Conservation (phyloP, 805 yeast species). For the Candida coleopterorum region DNA sequence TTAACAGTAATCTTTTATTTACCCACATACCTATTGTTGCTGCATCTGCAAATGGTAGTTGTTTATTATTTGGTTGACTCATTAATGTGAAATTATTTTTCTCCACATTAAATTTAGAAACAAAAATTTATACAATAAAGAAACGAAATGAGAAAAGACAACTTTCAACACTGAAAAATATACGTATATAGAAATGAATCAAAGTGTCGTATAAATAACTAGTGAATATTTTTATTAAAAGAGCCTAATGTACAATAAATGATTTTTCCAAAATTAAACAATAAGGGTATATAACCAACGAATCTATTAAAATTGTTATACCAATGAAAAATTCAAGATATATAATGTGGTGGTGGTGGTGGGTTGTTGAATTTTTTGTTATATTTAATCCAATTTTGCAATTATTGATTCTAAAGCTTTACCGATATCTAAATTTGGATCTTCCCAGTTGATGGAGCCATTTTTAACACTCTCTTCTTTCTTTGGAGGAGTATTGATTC, state of each 20-base stretch:
- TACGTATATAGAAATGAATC: too few species aligned
- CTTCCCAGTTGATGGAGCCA: slow-evolving; percentile 68
- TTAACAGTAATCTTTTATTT: too few species aligned
- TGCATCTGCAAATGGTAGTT: slow-evolving; percentile 72
- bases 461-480: slow-evolving; percentile 33
- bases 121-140: neutral
- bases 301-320: neutral
- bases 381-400: slow-evolving; percentile 41
- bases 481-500: slow-evolving; percentile 42
- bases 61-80: slow-evolving; percentile 10
- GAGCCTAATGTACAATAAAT: too few species aligned
- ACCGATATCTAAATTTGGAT: slow-evolving; percentile 85
- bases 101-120: slow-evolving; percentile 1
- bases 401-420: slow-evolving; percentile 62
- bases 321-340: too few species aligned
- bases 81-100: slow-evolving; percentile 2
- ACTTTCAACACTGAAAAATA: too few species aligned
- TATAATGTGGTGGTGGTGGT: neutral
- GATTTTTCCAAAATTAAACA: too few species aligned
- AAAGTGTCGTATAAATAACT: too few species aligned
- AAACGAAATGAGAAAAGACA: too few species aligned
- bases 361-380: too few species aligned
- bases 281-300: too few species aligned
- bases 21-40: slow-evolving; percentile 70
- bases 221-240: too few species aligned